Evolutionary conservation across 2,329 filamentous ascomycete species (phyloP), one percentile per base, ranked within the genome.

Genomic region (Apiospora arundinis): DNA sequence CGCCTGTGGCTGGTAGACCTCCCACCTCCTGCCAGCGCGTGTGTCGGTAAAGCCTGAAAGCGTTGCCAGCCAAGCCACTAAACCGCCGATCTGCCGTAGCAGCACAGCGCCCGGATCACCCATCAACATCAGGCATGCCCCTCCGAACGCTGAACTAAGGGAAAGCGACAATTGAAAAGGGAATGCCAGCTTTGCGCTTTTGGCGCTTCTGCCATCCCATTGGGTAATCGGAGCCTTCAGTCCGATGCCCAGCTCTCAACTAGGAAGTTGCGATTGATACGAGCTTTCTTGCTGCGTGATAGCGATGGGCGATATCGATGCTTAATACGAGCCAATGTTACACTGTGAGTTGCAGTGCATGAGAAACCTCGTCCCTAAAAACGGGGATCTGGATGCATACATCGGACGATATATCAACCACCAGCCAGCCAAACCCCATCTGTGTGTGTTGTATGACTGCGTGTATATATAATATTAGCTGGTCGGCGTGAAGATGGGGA

Each of bases 251-350:
- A n/a, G 32, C 18, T 23, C 56, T 23, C 56, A 23, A 63, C 4
- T 40, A 63, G 56, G 56, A 40, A 63, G 56, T 63, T 63, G 32
- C 28, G 9, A 60, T 37, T 9, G 18, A 60, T 37, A 60, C 52
- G 52, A 60, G 48, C 4, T 46, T 11, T 4, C n/a, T 21, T 28
- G 28, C 7, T 16, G 46, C 46, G 23, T 23, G 48, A 25, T 52
- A 32, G 18, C 14, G 25, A 25, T 11, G n/a, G 23, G 4, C 48
- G 49, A 40, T 3, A 12, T 9, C 56, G 37, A 40, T 63, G 56
- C 32, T 63, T 37, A 23, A 63, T 63, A 63, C 56, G 56, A 63
- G 32, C 18, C 56, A 63, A 40, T 63, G 56, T n/a, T 40, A 63
- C 56, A 21, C 18, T 63, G 21, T 40, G 32, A 63, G 56, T 63